These are phyloP conservation scores for Glycyrrhiza uralensis DNA, from an alignment of 306 rosid species.

Conservation along the genomic window DNA sequence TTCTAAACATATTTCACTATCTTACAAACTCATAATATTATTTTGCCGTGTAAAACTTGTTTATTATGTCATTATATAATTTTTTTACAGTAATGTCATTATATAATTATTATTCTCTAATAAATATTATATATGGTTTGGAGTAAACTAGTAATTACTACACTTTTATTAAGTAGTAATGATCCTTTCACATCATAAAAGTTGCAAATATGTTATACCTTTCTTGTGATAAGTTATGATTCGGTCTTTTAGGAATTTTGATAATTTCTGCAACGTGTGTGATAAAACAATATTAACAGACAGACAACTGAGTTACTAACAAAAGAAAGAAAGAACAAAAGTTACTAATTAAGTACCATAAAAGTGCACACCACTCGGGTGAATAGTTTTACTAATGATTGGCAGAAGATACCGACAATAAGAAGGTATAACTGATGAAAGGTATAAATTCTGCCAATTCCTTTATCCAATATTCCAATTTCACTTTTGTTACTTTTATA, in stretches of 20 bases:
- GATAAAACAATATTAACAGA: background rate
- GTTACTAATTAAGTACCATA: background rate
- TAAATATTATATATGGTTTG: too few relatives aligned
- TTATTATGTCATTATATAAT: too few relatives aligned
- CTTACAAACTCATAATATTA: too few relatives aligned
- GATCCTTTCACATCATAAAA: slow-evolving; percentile 9
- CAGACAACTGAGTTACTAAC: background rate
- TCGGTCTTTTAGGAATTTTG: background rate
- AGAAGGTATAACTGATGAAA: background rate
- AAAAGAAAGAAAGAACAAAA: background rate
- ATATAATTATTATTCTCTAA: too few relatives aligned
- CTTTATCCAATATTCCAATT: slow-evolving; percentile 30
- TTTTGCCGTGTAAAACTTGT: too few relatives aligned
- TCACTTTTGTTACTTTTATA: slow-evolving; percentile 16
- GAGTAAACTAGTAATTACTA: too few relatives aligned
- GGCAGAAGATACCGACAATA: background rate
- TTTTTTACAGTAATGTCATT: too few relatives aligned
- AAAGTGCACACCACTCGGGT: background rate
- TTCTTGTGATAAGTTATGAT: slow-evolving; percentile 21
- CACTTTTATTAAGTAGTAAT: background rate
- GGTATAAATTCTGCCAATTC: slow-evolving; percentile 5
- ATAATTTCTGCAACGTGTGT: background rate
- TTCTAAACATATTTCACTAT: too few relatives aligned
- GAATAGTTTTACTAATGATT: background rate
- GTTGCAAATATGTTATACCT: slow-evolving; percentile 18